Evolutionary conservation across 2,329 filamentous ascomycete species (phyloP), one percentile per base, ranked within the genome.

Genomic region (Sarocladium kiliense): DNA sequence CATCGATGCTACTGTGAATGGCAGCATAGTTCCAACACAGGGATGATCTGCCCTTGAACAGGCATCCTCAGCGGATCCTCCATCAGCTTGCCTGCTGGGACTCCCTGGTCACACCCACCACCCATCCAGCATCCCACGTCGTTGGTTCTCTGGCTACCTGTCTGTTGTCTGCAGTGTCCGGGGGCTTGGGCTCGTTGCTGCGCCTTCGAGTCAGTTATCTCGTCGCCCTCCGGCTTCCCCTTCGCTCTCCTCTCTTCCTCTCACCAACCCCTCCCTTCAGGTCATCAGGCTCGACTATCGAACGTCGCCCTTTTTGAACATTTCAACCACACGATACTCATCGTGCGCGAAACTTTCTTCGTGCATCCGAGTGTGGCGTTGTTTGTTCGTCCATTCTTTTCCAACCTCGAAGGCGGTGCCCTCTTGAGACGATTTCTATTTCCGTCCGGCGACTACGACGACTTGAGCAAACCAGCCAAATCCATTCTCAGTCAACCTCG

Each of bases 331-430:
- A 53, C 50, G 36, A 39, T 53, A 27, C 23, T 53, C 3, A 7
- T 41, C 36, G 50, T 53, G 50, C 50, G 21, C 23, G 32, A 19
- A n/a, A 47, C 12, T 53, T 26, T 34, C 12, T 53, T 41, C 50
- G 50, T 41, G 32, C 21, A 53, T 39, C 36, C 50, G 47, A 51
- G 47, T 51, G 47, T 51, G 47, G 47, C 18, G 27, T 18, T 34
- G 47, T 51, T 51, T 51, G 47, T 51, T 51, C 47, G 47, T 51
- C 47, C 47, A 51, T 51, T 51, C 47, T 34, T 55, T 47, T 44
- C 30, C 37, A 55, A 58, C 18, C 32, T 41, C 26, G 55, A 51
- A 49, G 47, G 47, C 47, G 6, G 47, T 51, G 47, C 27, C 47
- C 26, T 34, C 47, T 51, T 34, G 44, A 51, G 47, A 51, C 47